A percentile compares a stretch with the other conserved stretches of the same genome.
phyloP scores from a whole-genome alignment of 1,139 yeast species.

The Wickerhamomyces sp. region DNA sequence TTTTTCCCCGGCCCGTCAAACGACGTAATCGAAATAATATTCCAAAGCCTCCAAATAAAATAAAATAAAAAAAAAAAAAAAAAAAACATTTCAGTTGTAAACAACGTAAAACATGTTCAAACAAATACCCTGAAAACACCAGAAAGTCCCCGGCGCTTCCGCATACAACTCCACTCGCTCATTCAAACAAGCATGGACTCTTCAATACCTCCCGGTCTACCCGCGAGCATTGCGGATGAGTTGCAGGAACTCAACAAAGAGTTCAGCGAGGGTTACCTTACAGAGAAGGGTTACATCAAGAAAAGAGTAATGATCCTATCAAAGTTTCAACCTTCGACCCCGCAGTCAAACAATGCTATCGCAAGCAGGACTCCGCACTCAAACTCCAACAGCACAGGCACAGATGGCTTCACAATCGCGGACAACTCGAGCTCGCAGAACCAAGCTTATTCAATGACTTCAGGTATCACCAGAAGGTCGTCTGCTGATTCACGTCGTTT shows the following conservation, averaged over 20 bases:
- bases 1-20: too few relatives aligned
- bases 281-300: slow-evolving; percentile 61
- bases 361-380: not conserved
- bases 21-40: too few relatives aligned
- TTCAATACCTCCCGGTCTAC: slow-evolving; percentile 20
- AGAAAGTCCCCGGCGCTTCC: too few relatives aligned
- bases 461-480: slow-evolving; percentile 12
- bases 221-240: slow-evolving; percentile 17
- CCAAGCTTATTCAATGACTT: slow-evolving; percentile 19
- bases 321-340: slow-evolving; percentile 11
- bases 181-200: too few relatives aligned
- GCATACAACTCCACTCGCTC: too few relatives aligned
- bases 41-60: too few relatives aligned
- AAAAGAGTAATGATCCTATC: slow-evolving; percentile 45
- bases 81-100: too few relatives aligned
- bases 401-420: slow-evolving; percentile 3
- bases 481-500: slow-evolving; percentile 7
- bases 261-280: slow-evolving; percentile 58
- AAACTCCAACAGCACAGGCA: not conserved
- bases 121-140: too few relatives aligned
- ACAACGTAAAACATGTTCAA: too few relatives aligned
- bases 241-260: slow-evolving; percentile 43
- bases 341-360: not conserved
- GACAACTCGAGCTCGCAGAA: slow-evolving; percentile 14
- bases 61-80: too few relatives aligned